Percentiles rank a stretch among this genome's conserved stretches.
phyloP scores from a whole-genome alignment of 2,329 filamentous ascomycete species.

The Aspergillus costaricaensis region DNA sequence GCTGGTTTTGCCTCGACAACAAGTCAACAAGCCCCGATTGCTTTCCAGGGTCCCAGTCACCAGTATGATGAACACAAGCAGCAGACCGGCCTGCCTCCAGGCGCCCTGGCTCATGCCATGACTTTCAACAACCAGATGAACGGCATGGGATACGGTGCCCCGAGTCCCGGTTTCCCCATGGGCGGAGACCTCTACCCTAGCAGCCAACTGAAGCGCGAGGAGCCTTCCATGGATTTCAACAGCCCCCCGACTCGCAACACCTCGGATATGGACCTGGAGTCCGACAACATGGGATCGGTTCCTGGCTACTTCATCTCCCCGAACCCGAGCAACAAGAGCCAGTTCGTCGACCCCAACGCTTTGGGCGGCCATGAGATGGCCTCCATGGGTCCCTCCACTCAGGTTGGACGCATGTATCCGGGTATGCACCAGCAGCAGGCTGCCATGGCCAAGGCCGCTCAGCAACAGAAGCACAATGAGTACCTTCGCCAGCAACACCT shows the following conservation, averaged over 20 bases:
- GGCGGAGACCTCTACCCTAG: conserved; percentile 64
- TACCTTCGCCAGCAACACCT: conserved; percentile 61
- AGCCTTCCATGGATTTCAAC: conserved; percentile 66
- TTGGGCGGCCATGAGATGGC: conserved; percentile 65
- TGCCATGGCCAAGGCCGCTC: conserved; percentile 71
- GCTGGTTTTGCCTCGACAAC: conserved; percentile 38
- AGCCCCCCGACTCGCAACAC: conserved; percentile 58
- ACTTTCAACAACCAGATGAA: conserved; percentile 72
- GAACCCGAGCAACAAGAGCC: conserved; percentile 42
- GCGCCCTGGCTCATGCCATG: conserved; percentile 77
- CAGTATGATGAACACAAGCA: conserved; percentile 95
- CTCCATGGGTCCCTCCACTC: conserved; percentile 53
- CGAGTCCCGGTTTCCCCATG: conserved; percentile 48
- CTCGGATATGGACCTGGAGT: conserved; percentile 67
- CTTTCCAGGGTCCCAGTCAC: conserved; percentile 80
- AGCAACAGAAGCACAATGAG: conserved; percentile 65
- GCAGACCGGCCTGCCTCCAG: conserved; percentile 87
- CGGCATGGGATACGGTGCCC: conserved; percentile 40
- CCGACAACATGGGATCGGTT: conserved; percentile 64
- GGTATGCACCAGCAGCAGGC: conserved; percentile 91
- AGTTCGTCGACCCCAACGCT: conserved; percentile 72
- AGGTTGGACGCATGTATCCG: conserved; percentile 78
- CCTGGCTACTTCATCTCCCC: conserved; percentile 66
- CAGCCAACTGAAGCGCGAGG: conserved; percentile 38
- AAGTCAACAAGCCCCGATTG: conserved; percentile 50